Evolutionary conservation across 2,329 filamentous ascomycete species (phyloP).

Genomic region (Cucurbitaria berberidis): DNA sequence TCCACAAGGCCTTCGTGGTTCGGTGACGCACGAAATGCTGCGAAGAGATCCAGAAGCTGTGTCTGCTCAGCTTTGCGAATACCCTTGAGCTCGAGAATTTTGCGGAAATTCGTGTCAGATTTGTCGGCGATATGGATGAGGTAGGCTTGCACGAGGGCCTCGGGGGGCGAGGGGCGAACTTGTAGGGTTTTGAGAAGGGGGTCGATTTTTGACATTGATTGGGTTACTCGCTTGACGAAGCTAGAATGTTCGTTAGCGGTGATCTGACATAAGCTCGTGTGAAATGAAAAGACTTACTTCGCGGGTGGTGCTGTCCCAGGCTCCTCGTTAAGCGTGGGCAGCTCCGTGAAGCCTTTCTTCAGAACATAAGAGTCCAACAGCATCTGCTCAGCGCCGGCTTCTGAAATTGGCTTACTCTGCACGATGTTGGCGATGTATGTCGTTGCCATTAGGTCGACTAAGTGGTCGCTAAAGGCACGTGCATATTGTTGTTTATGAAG

Average conservation of each 20-base stretch:
- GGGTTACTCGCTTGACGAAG: slow-evolving; percentile 85
- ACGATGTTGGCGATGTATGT: slow-evolving; percentile 84
- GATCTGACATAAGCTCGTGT: neutral
- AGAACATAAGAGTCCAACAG: slow-evolving; percentile 92
- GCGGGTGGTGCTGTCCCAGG: slow-evolving; percentile 64
- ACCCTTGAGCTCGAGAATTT: slow-evolving; percentile 94
- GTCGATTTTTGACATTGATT: slow-evolving; percentile 84
- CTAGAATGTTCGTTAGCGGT: slow-evolving; percentile 52
- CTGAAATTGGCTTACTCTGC: slow-evolving; percentile 87
- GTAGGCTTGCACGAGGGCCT: slow-evolving; percentile 95
- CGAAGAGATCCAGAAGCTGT: slow-evolving; percentile 87
- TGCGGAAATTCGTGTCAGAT: slow-evolving; percentile 93
- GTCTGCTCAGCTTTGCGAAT: slow-evolving; percentile 81
- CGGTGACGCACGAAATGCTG: slow-evolving; percentile 74
- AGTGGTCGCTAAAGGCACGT: slow-evolving; percentile 90
- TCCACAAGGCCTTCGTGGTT: slow-evolving; percentile 68
- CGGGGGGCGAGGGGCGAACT: slow-evolving; percentile 86
- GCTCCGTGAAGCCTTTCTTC: slow-evolving; percentile 76
- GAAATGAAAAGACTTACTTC: slow-evolving; percentile 41
- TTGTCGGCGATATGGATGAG: slow-evolving; percentile 95
- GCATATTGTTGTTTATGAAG: slow-evolving; percentile 93
- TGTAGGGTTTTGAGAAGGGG: slow-evolving; percentile 95
- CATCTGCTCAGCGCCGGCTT: slow-evolving; percentile 97
- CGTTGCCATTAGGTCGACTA: slow-evolving; percentile 85
- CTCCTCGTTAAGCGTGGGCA: slow-evolving; percentile 67